Base-by-base conservation (phyloP, 1,284 basidiomycete species). In the Naganishia cerealis region DNA sequence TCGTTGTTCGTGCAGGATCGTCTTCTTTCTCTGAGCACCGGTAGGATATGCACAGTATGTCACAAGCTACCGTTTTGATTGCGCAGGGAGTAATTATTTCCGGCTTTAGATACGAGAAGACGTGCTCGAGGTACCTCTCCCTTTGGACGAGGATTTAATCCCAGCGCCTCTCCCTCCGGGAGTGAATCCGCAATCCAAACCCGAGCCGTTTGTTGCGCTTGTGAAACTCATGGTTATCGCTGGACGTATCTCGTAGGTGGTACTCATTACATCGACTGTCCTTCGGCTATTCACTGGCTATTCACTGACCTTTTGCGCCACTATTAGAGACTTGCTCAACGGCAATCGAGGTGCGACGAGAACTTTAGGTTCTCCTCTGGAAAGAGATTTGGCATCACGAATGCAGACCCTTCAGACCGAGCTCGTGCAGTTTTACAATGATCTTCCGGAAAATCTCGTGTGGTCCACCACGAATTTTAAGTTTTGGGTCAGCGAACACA, bases 401-500 rank as follows among this genome's bases (percentile, higher is more conserved):
- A 67, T 82, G 43, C 76, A 76, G 18, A 77, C 77, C 38, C 71
- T 83, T 36, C 81, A 83, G 68, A 71, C 75, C 2, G 74, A 80
- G 48, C 73, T 83, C 9, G 77, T 83, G 13, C 74, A 79, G 43
- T 82, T 82, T 68, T 79, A 81, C 62, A 73, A 75, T 13, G 72
- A 73, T 9, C 73, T 82, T 24, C 81, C 82, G 3, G 75, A 76
- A n/a, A 71, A 70, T 24, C 73, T 83, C 69, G 74, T 71, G 52
- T 83, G 82, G 82, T 75, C 73, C 12, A 79, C 77, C 36, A 79
- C 81, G 13, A 81, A 80, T 46, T 82, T 83, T 72, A 81, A 79
- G 71, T 50, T 58, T 18, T 67, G 57, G 76, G 77, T 66, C 80
- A 82, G 71, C 76, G 80, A 38, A 71, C 67, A 10, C 69, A 80